phyloP scores from a whole-genome alignment of 1,139 yeast species.

The Pichia sp. region DNA sequence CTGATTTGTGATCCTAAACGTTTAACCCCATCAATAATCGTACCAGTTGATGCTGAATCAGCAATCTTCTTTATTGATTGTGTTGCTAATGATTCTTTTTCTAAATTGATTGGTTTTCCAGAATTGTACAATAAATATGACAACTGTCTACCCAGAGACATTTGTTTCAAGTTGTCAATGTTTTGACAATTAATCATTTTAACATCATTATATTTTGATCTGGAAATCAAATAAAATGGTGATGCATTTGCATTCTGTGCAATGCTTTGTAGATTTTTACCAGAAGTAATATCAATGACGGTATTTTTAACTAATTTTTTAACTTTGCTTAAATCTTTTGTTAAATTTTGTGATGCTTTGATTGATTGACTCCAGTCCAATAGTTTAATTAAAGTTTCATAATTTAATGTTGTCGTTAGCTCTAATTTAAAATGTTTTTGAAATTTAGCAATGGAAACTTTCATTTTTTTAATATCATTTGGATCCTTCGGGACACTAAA shows the following conservation, averaged over 20 bases:
- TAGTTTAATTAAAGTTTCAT: conserved; percentile 22
- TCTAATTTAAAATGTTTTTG: conserved; percentile 46
- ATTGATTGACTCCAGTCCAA: conserved; percentile 20
- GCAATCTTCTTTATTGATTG: conserved; percentile 6
- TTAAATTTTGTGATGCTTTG: conserved; percentile 26
- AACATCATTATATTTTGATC: conserved; percentile 16
- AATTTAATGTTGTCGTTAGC: conserved; percentile 20
- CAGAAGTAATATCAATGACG: conserved; percentile 30
- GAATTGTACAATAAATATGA: conserved; percentile 25
- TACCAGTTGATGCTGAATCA: neutral
- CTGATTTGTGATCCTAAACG: conserved; percentile 3
- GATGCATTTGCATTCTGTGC: conserved; percentile 21
- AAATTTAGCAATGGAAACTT: conserved; percentile 56
- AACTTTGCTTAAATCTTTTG: conserved; percentile 30
- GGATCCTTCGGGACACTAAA: conserved; percentile 85
- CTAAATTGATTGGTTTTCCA: conserved; percentile 23
- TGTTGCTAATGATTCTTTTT: conserved; percentile 3
- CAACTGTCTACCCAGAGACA: conserved; percentile 27
- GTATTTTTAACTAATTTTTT: conserved; percentile 30
- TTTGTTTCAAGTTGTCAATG: conserved; percentile 22
- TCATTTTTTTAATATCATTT: conserved; percentile 62
- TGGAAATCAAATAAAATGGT: conserved; percentile 16
- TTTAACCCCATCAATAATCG: conserved; percentile 5
- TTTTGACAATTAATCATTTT: conserved; percentile 25
- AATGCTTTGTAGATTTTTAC: conserved; percentile 26